Conservation (phyloP, 2,329 filamentous ascomycete species). For the Stemphylium lycopersici region DNA sequence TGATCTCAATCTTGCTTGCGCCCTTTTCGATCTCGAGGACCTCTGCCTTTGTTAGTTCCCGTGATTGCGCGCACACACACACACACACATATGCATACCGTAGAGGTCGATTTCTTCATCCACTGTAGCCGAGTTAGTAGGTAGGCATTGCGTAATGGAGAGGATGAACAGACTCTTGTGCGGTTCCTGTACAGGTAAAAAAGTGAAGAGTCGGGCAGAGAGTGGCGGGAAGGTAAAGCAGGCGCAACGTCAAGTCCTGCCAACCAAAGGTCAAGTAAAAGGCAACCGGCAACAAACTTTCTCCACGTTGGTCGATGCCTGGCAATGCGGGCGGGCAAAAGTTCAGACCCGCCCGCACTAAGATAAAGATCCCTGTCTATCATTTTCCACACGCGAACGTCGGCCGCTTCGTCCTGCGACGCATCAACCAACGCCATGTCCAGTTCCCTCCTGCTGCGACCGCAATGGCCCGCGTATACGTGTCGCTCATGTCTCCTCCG, state of each 20-base stretch:
- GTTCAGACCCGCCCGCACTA: constrained; percentile 14
- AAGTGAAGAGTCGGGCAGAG: too few species aligned
- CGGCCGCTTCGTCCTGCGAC: background rate
- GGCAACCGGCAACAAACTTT: constrained; percentile 17
- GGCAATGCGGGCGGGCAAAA: constrained; percentile 15
- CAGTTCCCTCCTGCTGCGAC: constrained; percentile 23
- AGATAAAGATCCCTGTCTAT: constrained; percentile 7
- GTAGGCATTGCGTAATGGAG: background rate
- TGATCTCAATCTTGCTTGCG: constrained; percentile 81
- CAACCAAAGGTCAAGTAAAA: background rate
- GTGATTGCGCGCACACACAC: background rate
- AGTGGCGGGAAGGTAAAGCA: background rate
- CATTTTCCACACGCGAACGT: constrained; percentile 12
- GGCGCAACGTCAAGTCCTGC: background rate
- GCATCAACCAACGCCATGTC: constrained; percentile 28
- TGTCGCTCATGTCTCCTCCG: constrained; percentile 39
- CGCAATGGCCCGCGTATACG: constrained; percentile 33
- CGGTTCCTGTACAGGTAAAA: background rate
- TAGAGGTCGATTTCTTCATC: constrained; percentile 65
- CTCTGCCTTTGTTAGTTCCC: constrained; percentile 61
- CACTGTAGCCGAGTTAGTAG: constrained; percentile 31
- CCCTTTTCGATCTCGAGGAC: constrained; percentile 76
- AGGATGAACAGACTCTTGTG: constrained; percentile 1
- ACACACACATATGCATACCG: constrained; percentile 41
- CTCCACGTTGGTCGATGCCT: constrained; percentile 4